Base-by-base conservation (phyloP, 2,329 filamentous ascomycete genomes). In the Penicillium nordicum region DNA sequence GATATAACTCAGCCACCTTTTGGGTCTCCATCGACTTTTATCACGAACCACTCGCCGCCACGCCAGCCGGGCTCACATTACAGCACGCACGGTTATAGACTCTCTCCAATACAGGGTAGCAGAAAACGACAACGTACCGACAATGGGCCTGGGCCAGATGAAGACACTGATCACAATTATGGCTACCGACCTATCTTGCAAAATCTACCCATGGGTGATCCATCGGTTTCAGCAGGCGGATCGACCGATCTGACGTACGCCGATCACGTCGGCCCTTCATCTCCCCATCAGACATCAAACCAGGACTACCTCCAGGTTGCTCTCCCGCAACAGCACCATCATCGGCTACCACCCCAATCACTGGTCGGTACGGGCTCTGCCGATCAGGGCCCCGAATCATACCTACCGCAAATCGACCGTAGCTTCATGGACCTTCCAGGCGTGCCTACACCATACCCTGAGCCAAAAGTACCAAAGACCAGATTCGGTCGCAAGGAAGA, bases 351-450 rank as follows among this genome's bases (percentile, higher is more conserved):
- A 47, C 86, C 90, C 63, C 86, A 89, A 60, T 85, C 84, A 11
- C 85, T 86, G 23, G 84, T 88, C 18, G 81, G 82, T 50, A 52
- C 67, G 89, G 89, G 74, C 80, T 34, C 40, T 8, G 88, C 76
- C 81, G 86, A 77, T 9, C 32, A 47, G 3, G 38, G 27, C 16
- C 38, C 36, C 14, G 45, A 18, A 11, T 11, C 10, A 5, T 23
- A 34, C 29, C 12, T 10, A 16, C 25, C 29, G 38, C 40, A 37
- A 16, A 30, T 50, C 38, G 52, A 55, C 32, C 88, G 89, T n/a
- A 94, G 88, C 67, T 87, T 96, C 44, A 90, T 96, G 50, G 91
- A 91, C 41, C 87, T 92, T 70, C 86, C 83, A 42, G 92, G 92
- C 48, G 96, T 96, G 92, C 92, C 92, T 14, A 76, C 83, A 40